A percentile compares a stretch with the other conserved stretches of the same genome.
Conservation (phyloP, 2,329 filamentous ascomycete species). For the Lachnellula cervina region DNA sequence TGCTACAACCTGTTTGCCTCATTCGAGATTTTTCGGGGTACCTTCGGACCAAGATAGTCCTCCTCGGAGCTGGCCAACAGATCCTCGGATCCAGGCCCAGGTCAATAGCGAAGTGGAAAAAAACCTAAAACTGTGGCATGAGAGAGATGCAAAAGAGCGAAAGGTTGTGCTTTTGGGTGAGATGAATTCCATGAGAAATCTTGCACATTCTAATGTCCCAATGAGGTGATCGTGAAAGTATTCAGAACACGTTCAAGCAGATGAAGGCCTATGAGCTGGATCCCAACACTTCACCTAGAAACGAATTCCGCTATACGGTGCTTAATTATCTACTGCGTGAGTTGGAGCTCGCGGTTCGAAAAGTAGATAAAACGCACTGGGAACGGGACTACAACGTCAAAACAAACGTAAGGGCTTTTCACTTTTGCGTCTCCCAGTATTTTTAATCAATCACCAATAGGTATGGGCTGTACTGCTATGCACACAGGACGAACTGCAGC, state of each 20-base stretch:
- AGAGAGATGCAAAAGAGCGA: not conserved
- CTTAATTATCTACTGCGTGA: not conserved
- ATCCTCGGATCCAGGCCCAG: not conserved
- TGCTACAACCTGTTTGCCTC: not conserved
- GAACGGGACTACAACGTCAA: not conserved
- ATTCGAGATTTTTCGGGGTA: not conserved
- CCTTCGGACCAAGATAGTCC: not conserved
- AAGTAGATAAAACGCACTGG: not conserved
- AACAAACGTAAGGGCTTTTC: not conserved
- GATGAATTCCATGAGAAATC: not conserved
- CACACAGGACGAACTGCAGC: not conserved
- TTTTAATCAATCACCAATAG: not conserved
- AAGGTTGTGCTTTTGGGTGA: not conserved
- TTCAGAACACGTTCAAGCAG: not conserved
- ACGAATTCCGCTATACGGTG: not conserved
- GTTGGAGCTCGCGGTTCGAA: not conserved
- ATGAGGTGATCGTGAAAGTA: not conserved
- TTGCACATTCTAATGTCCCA: too few relatives aligned
- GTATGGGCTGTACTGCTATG: not conserved
- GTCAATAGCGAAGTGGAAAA: not conserved
- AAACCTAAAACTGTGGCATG: not conserved
- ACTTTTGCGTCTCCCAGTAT: not conserved
- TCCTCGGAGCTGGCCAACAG: not conserved
- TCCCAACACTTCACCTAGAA: not conserved
- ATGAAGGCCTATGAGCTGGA: not conserved